Evolutionary conservation across 169 alveolate species (phyloP), one percentile per base, ranked within the genome.

Genomic region (Plasmodium knowlesi): DNA sequence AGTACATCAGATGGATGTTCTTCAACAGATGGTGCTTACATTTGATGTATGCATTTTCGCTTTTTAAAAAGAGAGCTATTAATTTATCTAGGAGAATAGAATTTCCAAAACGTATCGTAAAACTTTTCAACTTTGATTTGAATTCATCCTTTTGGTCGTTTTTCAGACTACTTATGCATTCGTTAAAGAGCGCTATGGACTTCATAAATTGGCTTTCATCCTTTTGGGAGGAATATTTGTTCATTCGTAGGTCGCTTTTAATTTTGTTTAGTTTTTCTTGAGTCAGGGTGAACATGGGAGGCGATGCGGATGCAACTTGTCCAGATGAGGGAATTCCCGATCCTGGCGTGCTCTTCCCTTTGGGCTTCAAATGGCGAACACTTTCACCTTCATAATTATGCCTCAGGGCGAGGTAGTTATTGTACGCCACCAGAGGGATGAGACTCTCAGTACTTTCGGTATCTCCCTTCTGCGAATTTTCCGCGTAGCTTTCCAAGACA

Each of bases 381-480:
- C 39, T 67, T 67, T 19, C 10, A 28, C 76, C 3, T 67, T 67
- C 76, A 76, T 61, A 76, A n/a, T 89, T 89, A 89, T 89, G 53
- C 53, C 72, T 89, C 19, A 89, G 34, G 5, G 94, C 94, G 5
- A 73, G 28, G 83, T 89, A 89, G 50, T 89, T 89, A 37, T 89
- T 89, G 73, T 89, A 89, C 16, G 91, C 82, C 72, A 78, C 32
- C 37, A 89, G 53, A 5, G 46, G 37, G 76, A 67, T 67, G 39
- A 67, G 14, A 0, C n/a, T 25, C 2, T 9, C 76, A 25, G 0
- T 1, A 67, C 14, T 4, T 67, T 2, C 32, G 28, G 73, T 84
- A 25, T 37, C 28, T 1, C 22, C 53, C 5, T 37, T 39, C 25
- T 78, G 81, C 14, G n/a, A 16, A 57, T 39, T 19, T 25, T 79